Percentiles rank a stretch among this genome's conserved stretches.
These are phyloP conservation scores for Salicornia ramosissima DNA, from an alignment of 148 eudicot genomes.

Conservation along the genomic window DNA sequence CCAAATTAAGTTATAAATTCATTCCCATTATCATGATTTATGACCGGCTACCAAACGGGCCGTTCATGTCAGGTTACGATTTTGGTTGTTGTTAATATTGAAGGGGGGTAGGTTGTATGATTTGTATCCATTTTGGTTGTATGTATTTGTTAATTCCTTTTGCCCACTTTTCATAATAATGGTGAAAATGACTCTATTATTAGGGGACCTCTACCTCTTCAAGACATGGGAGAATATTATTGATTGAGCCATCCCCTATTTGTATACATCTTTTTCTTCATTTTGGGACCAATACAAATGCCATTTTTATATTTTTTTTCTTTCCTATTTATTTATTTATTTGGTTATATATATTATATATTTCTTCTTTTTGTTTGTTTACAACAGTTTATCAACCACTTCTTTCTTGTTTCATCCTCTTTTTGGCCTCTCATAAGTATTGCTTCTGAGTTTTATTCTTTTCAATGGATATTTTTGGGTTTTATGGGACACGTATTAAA, in stretches of 20 bases:
- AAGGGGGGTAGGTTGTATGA: slow-evolving; percentile 5
- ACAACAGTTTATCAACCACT: background rate
- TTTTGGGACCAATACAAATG: slow-evolving; percentile 3
- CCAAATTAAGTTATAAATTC: too few relatives aligned
- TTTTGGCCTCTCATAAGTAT: background rate
- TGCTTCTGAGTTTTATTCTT: background rate
- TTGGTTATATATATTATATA: too few relatives aligned
- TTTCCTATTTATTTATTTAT: too few relatives aligned
- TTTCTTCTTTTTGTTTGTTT: background rate
- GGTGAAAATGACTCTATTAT: slow-evolving; percentile 16
- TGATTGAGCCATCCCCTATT: slow-evolving; percentile 11
- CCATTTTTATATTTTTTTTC: too few relatives aligned
- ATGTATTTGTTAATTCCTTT: slow-evolving; percentile 10
- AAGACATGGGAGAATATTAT: background rate
- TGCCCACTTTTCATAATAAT: slow-evolving; percentile 1
- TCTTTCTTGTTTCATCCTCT: background rate
- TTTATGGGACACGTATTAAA: background rate
- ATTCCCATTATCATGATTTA: too few relatives aligned
- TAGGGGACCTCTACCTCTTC: slow-evolving; percentile 18
- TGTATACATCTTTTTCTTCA: background rate
- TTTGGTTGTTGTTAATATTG: too few relatives aligned
- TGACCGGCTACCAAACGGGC: too few relatives aligned
- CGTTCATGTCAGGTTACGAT: too few relatives aligned
- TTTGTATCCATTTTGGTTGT: slow-evolving; percentile 6
- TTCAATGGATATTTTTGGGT: background rate